Conservation (phyloP, 2,329 filamentous ascomycete species). For the Cyphellophora europaea region DNA sequence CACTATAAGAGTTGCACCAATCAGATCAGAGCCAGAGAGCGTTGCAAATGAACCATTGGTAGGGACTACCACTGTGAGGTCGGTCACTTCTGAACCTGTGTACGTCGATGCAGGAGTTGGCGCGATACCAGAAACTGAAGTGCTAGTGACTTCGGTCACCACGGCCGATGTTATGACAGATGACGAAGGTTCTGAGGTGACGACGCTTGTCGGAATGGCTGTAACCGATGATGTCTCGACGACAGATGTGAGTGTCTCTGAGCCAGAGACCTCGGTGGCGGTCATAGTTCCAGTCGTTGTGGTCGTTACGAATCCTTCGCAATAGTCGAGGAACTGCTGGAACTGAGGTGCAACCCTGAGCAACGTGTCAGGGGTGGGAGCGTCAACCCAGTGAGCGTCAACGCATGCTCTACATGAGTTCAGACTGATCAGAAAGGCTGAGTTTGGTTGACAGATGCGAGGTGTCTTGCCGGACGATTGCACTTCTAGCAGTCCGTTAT, state of each 20-base stretch:
- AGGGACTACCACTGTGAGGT: neutral
- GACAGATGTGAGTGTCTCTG: neutral
- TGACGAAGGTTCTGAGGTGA: too few relatives aligned
- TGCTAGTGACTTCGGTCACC: neutral
- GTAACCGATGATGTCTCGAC: neutral
- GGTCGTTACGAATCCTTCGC: conserved; percentile 20
- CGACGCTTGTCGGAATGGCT: too few relatives aligned
- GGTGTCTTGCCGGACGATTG: conserved; percentile 38
- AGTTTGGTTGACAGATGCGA: conserved; percentile 35
- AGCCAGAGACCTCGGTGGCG: neutral
- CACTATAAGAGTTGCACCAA: neutral
- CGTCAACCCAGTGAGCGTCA: conserved; percentile 12
- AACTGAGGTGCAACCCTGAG: conserved; percentile 30
- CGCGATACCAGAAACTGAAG: neutral
- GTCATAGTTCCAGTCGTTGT: conserved; percentile 8
- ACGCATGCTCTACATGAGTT: conserved; percentile 37
- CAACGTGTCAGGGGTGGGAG: conserved; percentile 8
- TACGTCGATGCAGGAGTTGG: neutral
- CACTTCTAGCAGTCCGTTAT: conserved; percentile 39
- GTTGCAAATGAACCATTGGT: neutral
- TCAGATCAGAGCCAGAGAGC: neutral
- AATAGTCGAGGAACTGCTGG: conserved; percentile 39
- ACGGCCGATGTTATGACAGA: neutral
- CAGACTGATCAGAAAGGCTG: conserved; percentile 32
- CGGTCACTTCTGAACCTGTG: neutral